Evolutionary conservation across 2,329 filamentous ascomycete species (phyloP).

Genomic region (Diaporthe ilicicola): DNA sequence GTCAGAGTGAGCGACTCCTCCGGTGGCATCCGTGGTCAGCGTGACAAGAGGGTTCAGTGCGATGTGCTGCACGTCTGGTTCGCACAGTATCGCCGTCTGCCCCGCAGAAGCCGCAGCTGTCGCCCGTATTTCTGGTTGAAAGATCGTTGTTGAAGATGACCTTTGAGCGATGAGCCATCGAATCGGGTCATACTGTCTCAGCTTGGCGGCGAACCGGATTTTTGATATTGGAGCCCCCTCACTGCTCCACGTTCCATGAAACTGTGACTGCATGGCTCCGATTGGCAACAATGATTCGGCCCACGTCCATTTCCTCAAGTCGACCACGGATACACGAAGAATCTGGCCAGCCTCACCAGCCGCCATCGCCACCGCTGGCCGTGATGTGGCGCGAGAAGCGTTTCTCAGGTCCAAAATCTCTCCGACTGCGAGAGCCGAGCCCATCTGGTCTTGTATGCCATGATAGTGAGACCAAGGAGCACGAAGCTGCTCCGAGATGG

Average conservation of each 20-base stretch:
- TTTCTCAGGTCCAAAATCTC: slow-evolving; percentile 56
- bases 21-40: slow-evolving; percentile 61
- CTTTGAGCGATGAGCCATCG: slow-evolving; percentile 66
- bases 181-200: slow-evolving; percentile 46
- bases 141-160: slow-evolving; percentile 58
- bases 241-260: slow-evolving; percentile 62
- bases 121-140: slow-evolving; percentile 59
- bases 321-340: slow-evolving; percentile 62
- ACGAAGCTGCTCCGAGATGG: slow-evolving; percentile 21
- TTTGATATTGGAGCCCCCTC: slow-evolving; percentile 59
- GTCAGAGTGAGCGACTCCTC: slow-evolving; percentile 66
- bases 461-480: slow-evolving; percentile 42
- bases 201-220: slow-evolving; percentile 57
- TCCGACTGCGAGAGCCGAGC: slow-evolving; percentile 62
- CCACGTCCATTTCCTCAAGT: slow-evolving; percentile 65
- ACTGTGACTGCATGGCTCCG: slow-evolving; percentile 10
- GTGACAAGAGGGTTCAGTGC: slow-evolving; percentile 62
- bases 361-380: slow-evolving; percentile 54
- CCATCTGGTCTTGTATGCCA: slow-evolving; percentile 43
- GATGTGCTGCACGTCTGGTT: slow-evolving; percentile 57
- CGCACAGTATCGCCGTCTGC: slow-evolving; percentile 28
- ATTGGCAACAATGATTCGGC: slow-evolving; percentile 33
- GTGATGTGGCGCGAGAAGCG: slow-evolving; percentile 37
- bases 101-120: slow-evolving; percentile 42
- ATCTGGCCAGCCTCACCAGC: slow-evolving; percentile 67